phyloP scores from a whole-genome alignment of 208 protist species.

The Leishmania turanica region DNA sequence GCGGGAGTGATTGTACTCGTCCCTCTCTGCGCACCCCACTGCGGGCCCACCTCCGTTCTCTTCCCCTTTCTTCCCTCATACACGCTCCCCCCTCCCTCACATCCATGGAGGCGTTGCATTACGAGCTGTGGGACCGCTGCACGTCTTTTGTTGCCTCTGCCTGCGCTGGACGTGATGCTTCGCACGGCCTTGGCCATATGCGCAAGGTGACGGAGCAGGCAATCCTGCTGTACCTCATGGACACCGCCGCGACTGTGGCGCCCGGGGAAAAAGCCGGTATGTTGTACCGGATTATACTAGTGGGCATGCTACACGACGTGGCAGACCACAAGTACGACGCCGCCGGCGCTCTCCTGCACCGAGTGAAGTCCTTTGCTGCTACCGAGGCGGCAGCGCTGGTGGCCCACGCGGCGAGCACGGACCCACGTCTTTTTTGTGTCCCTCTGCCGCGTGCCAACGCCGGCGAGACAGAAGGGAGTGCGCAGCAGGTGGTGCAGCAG shows the following conservation, averaged over 20 bases:
- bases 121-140: conserved; percentile 67
- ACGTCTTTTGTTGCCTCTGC: conserved; percentile 51
- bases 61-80: not conserved
- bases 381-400: conserved; percentile 21
- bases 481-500: not conserved
- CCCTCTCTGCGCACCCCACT: not conserved
- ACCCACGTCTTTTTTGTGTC: not conserved
- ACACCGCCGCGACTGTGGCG: not conserved
- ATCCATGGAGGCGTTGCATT: conserved; percentile 60
- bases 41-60: not conserved
- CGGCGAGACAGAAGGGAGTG: not conserved
- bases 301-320: conserved; percentile 89
- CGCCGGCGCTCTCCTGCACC: conserved; percentile 36
- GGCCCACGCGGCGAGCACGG: not conserved
- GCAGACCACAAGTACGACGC: conserved; percentile 88
- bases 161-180: conserved; percentile 69
- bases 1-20: not conserved
- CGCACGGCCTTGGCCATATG: conserved; percentile 81
- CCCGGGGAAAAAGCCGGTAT: conserved; percentile 12
- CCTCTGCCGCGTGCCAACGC: conserved; percentile 11
- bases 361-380: conserved; percentile 41
- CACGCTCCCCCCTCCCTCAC: not conserved
- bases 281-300: conserved; percentile 65
- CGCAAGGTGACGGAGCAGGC: conserved; percentile 73
- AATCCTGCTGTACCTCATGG: conserved; percentile 67